Percentiles rank a stretch among this genome's conserved stretches.
Evolutionary conservation across 2,329 filamentous ascomycete species (phyloP).

Genomic region (Fusarium incarnatum): DNA sequence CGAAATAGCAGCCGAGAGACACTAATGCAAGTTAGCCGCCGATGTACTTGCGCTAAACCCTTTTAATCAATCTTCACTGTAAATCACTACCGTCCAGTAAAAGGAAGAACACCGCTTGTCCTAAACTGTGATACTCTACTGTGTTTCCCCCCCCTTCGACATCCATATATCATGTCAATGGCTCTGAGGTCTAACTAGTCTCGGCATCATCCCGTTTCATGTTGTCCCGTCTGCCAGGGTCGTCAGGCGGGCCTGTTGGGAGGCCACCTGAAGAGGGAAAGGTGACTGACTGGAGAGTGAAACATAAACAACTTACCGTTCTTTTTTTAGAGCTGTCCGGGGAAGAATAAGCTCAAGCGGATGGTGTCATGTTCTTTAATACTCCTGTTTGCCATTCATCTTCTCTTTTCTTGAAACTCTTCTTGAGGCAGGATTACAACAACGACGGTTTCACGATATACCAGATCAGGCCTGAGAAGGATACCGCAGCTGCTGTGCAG

Average conservation of each 20-base stretch:
- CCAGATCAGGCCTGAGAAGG: conserved; percentile 28
- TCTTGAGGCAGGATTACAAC: conserved; percentile 20
- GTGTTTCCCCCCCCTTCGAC: background rate
- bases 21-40: conserved; percentile 47
- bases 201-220: conserved; percentile 30
- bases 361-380: conserved; percentile 30
- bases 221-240: conserved; percentile 9
- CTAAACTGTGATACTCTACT: conserved; percentile 6
- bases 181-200: conserved; percentile 8
- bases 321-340: conserved; percentile 30
- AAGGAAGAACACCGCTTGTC: conserved; percentile 11
- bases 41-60: conserved; percentile 4
- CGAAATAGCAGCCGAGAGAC: conserved; percentile 36
- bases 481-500: conserved; percentile 39
- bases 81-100: conserved; percentile 1
- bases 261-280: conserved; percentile 19
- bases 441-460: conserved; percentile 19
- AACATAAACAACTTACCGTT: conserved; percentile 33
- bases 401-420: conserved; percentile 11
- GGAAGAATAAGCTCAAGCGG: conserved; percentile 25
- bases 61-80: background rate
- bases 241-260: conserved; percentile 14
- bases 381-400: conserved; percentile 2
- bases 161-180: background rate
- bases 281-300: conserved; percentile 18